Evolutionary conservation across 164 flowering plant genomes (phyloP), one percentile per base, ranked within the genome.

Genomic region (Chimonanthus praecox): DNA sequence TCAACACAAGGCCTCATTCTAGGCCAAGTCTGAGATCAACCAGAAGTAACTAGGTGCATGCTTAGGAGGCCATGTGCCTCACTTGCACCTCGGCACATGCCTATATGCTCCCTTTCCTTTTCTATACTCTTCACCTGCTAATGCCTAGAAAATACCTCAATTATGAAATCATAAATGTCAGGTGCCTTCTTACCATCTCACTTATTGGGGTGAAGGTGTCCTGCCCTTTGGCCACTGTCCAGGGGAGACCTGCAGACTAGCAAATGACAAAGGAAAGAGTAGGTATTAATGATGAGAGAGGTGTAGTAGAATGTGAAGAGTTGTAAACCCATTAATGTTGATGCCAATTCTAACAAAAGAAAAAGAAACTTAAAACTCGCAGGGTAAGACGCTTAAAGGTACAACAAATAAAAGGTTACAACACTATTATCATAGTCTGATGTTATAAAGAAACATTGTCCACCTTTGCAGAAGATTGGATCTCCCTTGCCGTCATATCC

Each of bases 401-500:
- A 51, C 16, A 11, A 54, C 16, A 13, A n/a, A 54, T 13, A 13
- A 54, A 54, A 21, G 43, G 44, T 63, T 18, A 8, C 66, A 18
- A 63, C 18, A 18, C 45, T 33, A 1, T 21, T 7, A 63, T 21
- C 7, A 69, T 20, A 61, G 44, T 74, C 44, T 49, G 16, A 5
- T 69, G 51, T 7, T 51, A 71, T 48, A 13, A 48, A 1, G 47
- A 21, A 47, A 61, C 7, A 13, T 15, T 48, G 10, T 50, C 49
- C 67, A 91, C 98, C 94, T 93, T 95, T 8, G 97, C 98, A 81
- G 84, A 58, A 81, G 94, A 76, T 83, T 95, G 99, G 69, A 93
- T 88, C 75, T 95, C 99, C 85, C 99, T 89, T 11, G 99, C 97
- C 70, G 99, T 95, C 99, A 95, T 95, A 80, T 95, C 99, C 83